These are phyloP conservation scores for Verbascum thapsus DNA, from an alignment of 257 asterid species.

Conservation along the genomic window DNA sequence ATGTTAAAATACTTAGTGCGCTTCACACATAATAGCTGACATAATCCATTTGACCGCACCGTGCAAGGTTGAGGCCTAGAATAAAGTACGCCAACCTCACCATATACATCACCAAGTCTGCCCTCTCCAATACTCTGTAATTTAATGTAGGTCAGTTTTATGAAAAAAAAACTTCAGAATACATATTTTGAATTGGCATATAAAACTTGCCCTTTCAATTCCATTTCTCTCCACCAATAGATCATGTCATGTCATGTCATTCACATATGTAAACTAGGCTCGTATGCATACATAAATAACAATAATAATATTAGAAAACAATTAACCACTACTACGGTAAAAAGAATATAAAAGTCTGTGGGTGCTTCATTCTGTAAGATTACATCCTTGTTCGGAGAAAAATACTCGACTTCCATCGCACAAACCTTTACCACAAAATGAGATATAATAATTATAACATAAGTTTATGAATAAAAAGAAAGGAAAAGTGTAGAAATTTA, in stretches of 20 bases:
- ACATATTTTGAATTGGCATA: neutral
- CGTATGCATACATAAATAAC: too few species aligned
- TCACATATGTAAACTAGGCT: too few species aligned
- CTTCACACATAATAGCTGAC: slow-evolving; percentile 58
- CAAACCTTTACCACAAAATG: slow-evolving; percentile 26
- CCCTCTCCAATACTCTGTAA: slow-evolving; percentile 56
- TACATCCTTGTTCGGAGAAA: slow-evolving; percentile 26
- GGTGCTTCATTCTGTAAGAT: slow-evolving; percentile 31
- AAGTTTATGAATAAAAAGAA: neutral
- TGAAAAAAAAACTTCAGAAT: too few species aligned
- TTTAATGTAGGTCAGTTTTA: neutral
- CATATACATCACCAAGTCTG: slow-evolving; percentile 53
- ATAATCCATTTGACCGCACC: slow-evolving; percentile 50
- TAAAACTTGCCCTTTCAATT: slow-evolving; percentile 43
- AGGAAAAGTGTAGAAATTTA: neutral
- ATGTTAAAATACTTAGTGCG: slow-evolving; percentile 54
- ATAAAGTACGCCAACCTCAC: slow-evolving; percentile 67
- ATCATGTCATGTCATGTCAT: slow-evolving; percentile 10
- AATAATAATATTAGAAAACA: too few species aligned
- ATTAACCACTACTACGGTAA: slow-evolving; percentile 30
- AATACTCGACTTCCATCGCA: slow-evolving; percentile 35
- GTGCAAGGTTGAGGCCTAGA: slow-evolving; percentile 64
- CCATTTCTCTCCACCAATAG: slow-evolving; percentile 28
- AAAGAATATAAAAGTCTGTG: slow-evolving; percentile 29
- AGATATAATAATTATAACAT: neutral